Percentiles rank a stretch among this genome's conserved stretches.
Evolutionary conservation across 106 monocot genomes (phyloP).

Genomic region (Acorus calamus): DNA sequence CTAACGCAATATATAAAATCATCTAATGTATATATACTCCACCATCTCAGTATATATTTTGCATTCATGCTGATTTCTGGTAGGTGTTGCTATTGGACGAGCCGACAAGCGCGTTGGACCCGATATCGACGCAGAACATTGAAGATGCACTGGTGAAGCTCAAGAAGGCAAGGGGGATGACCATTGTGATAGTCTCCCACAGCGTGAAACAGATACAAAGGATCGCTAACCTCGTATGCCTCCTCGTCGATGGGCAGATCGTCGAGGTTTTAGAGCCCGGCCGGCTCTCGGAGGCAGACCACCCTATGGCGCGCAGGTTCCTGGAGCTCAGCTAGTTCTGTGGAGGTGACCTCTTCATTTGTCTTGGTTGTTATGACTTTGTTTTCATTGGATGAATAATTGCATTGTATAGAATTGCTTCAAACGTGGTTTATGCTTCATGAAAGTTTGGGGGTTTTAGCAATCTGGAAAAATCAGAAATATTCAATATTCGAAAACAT

Average conservation of each 20-base stretch:
- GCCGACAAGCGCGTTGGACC: conserved; percentile 88
- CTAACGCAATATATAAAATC: too few species aligned
- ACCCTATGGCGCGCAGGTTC: conserved; percentile 71
- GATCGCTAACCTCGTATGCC: conserved; percentile 70
- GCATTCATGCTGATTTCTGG: too few species aligned
- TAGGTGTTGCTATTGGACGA: conserved; percentile 83
- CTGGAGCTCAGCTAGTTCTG: conserved; percentile 49
- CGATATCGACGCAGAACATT: conserved; percentile 90
- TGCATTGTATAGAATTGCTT: too few species aligned
- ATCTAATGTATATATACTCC: too few species aligned
- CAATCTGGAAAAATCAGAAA: too few species aligned
- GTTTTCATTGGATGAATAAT: too few species aligned
- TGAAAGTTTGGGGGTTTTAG: too few species aligned
- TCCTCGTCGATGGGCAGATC: conserved; percentile 62
- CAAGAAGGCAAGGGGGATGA: conserved; percentile 47
- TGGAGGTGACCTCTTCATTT: too few species aligned
- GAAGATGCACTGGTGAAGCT: conserved; percentile 67
- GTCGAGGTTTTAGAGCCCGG: conserved; percentile 68
- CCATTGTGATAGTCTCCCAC: conserved; percentile 73
- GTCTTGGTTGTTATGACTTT: too few species aligned
- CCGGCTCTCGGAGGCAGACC: conserved; percentile 39
- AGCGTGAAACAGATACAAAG: conserved; percentile 84
- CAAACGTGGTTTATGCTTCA: too few species aligned
- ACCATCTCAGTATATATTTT: too few species aligned
- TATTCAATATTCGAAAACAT: too few species aligned